These are phyloP conservation scores for Lentinula sp. DNA, from an alignment of 768 basidiomycete species.

Conservation along the genomic window DNA sequence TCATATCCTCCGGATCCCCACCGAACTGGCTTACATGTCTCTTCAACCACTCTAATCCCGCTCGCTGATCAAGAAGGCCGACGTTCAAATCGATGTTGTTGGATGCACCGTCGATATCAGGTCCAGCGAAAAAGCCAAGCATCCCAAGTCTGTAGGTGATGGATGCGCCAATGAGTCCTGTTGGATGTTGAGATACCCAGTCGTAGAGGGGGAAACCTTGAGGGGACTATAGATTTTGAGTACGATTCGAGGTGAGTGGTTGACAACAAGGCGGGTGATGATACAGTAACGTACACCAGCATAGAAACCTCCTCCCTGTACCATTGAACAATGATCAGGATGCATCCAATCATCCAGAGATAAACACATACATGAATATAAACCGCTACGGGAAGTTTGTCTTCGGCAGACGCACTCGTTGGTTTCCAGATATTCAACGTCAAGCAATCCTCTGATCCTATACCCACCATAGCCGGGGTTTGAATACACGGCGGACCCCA, in stretches of 20 bases:
- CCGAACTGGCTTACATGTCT: conserved; percentile 41
- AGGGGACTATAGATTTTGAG: conserved; percentile 23
- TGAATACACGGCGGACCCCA: conserved; percentile 43
- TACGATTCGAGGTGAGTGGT: no score
- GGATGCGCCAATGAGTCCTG: conserved; percentile 14
- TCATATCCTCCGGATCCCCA: conserved; percentile 36
- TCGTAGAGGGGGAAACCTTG: conserved; percentile 43
- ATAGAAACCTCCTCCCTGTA: conserved; percentile 37
- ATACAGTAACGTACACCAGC: conserved; percentile 17
- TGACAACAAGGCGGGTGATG: not conserved
- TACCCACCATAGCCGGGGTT: conserved; percentile 36
- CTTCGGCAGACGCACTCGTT: conserved; percentile 23
- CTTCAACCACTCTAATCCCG: conserved; percentile 36
- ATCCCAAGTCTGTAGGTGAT: conserved; percentile 15
- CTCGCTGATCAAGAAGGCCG: conserved; percentile 27
- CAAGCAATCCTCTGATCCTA: conserved; percentile 40
- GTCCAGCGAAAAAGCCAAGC: conserved; percentile 15
- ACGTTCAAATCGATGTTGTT: conserved; percentile 20
- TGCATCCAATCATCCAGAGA: not conserved
- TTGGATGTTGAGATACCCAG: conserved; percentile 36
- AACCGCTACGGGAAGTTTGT: conserved; percentile 33
- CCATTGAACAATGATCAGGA: not conserved
- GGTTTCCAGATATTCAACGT: conserved; percentile 39
- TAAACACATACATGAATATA: conserved; percentile 32
- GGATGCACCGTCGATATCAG: conserved; percentile 9